Conservation (phyloP, 1,139 yeast species). For the Blastobotrys proliferans region DNA sequence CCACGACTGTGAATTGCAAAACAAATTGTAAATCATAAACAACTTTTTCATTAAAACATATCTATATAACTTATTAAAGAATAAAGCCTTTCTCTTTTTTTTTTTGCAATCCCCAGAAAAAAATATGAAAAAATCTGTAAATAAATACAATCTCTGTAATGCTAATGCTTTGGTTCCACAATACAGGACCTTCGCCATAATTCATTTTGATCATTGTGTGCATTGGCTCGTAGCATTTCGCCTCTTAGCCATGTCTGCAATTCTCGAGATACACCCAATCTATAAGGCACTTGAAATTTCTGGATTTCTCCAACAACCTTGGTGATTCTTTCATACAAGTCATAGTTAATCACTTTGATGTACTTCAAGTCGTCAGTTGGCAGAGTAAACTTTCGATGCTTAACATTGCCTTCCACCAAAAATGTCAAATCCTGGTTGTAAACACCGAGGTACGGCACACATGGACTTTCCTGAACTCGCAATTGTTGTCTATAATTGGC, state of each 20-base stretch:
- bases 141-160: background rate
- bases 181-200: slow-evolving; percentile 38
- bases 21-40: too few relatives aligned
- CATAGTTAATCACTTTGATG: slow-evolving; percentile 65
- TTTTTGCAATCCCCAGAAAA: background rate
- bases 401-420: slow-evolving; percentile 82
- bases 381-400: slow-evolving; percentile 41
- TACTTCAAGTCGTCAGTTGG: slow-evolving; percentile 16
- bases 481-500: slow-evolving; percentile 67
- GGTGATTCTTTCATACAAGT: slow-evolving; percentile 72
- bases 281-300: slow-evolving; percentile 63
- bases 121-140: background rate
- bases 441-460: slow-evolving; percentile 81
- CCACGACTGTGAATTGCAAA: slow-evolving; percentile 10
- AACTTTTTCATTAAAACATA: background rate
- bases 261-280: slow-evolving; percentile 24
- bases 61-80: background rate
- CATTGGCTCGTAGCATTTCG: slow-evolving; percentile 35
- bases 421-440: slow-evolving; percentile 85
- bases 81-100: background rate
- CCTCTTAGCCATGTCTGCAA: slow-evolving; percentile 35
- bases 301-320: slow-evolving; percentile 75
- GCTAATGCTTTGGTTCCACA: slow-evolving; percentile 32
- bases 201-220: slow-evolving; percentile 30
- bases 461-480: slow-evolving; percentile 56